Evolutionary conservation across 164 flowering plant genomes (phyloP), one percentile per base, ranked within the genome.

Genomic region (Tetrastigma voinierianum): DNA sequence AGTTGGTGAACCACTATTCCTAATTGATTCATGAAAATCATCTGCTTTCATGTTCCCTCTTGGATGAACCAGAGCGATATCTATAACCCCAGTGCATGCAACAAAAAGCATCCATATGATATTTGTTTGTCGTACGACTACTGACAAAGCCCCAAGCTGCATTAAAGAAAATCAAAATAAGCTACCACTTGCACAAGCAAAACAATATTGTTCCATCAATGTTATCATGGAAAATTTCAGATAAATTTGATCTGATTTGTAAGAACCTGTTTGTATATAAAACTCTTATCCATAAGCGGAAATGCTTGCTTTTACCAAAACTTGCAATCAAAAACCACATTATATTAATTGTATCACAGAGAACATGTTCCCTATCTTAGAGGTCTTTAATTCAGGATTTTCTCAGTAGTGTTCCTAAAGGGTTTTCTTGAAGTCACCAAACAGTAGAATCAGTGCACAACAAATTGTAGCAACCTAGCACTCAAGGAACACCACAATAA

Each of bases 51-150:
- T 52, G 32, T 67, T 66, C 25, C 72, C 72, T 56, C 67, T 79
- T 24, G n/a, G 66, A 54, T 65, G 69, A 59, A 62, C 61, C 46
- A 72, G 24, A 54, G 75, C 72, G 48, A 76, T 60, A 68, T 89
- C 70, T 66, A 91, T 74, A 61, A 81, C 72, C 24, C 85, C 96
- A 57, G 65, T 63, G 77, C 91, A 84, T 19, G 89, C 91, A 81
- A 87, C 87, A 74, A 91, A 87, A 70, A 91, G 75, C 84, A 90
- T 59, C 98, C 98, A 94, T 55, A 94, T 77, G 57, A 90, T 82
- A 79, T 94, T 94, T 70, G 98, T 91, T 81, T 94, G 98, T 23
- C 98, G 80, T 64, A 94, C 76, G 59, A 81, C 40, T 70, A 91
- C 84, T 52, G 96, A 82, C 70, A 86, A 67, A 17, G 79, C 83